Evolutionary conservation across 148 eudicot genomes (phyloP).

Genomic region (Vaccinium macrocarpon): DNA sequence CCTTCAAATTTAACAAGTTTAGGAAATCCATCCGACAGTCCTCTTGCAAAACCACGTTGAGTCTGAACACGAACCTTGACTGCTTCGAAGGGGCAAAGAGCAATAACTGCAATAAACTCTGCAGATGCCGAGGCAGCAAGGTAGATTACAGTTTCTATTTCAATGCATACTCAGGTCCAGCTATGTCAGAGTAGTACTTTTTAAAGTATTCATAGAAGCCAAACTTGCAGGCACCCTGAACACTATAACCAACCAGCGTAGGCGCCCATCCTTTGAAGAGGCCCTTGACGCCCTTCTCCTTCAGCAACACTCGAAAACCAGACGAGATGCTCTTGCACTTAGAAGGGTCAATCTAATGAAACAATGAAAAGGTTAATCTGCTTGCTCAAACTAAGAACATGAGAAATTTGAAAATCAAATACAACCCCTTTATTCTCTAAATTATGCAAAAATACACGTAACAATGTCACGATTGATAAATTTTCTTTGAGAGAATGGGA

Average conservation of each 20-base stretch:
- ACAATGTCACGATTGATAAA: not conserved
- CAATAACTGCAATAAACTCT: conserved; percentile 6
- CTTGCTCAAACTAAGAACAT: not conserved
- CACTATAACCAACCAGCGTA: conserved; percentile 10
- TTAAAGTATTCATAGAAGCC: conserved; percentile 13
- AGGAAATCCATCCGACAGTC: not conserved
- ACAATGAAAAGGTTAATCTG: not conserved
- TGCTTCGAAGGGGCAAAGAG: conserved; percentile 11
- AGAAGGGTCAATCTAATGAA: conserved; percentile 1
- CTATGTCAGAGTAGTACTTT: conserved; percentile 13
- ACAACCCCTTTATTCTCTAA: not conserved
- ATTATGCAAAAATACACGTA: not conserved
- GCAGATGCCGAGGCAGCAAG: conserved; percentile 9
- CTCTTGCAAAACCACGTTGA: conserved; percentile 8
- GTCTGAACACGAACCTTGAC: conserved; percentile 10
- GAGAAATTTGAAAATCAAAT: not conserved
- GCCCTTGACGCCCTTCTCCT: conserved; percentile 7
- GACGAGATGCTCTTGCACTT: conserved; percentile 3
- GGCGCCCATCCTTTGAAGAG: conserved; percentile 13
- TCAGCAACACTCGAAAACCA: not conserved
- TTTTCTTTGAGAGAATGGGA: not conserved
- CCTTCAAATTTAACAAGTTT: conserved; percentile 6
- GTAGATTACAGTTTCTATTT: conserved; percentile 11
- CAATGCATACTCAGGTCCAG: not conserved
- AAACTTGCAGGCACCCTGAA: conserved; percentile 10